Evolutionary conservation across 2,329 filamentous ascomycete genomes (phyloP), one percentile per base, ranked within the genome.

Genomic region (Zelopaecilomyces penicillatus): DNA sequence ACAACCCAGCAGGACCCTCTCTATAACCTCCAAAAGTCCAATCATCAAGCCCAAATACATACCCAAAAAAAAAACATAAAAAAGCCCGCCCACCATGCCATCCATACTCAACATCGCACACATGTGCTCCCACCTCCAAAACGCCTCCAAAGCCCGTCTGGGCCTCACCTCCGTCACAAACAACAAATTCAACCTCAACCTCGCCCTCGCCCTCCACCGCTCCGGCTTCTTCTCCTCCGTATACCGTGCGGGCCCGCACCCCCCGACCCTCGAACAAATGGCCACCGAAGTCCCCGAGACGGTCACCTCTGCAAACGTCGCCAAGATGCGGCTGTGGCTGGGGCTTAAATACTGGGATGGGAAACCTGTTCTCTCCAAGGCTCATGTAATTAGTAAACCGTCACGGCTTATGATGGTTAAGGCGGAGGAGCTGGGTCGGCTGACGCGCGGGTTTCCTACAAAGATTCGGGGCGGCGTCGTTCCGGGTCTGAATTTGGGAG

Each of bases 341-440:
- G 88, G 88, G 1, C 70, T 95, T 57, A 95, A 95, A 70, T 95
- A 95, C 75, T 87, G 79, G 78, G 81, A 89, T 54, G 85, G 85
- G 59, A 74, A 82, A 64, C 87, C 90, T 5, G 88, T 95, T 26
- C 67, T 96, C 53, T 73, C 71, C 50, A 74, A 78, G 52, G 74
- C 91, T 57, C 64, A 66, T 40, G 63, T 84, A 59, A 71, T 95
- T 48, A 84, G 78, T 58, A 91, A 83, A 65, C 85, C 88, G 7
- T 90, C 78, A 57, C 75, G 87, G 52, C 66, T 80, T 54, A 76
- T 94, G 61, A 84, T 75, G 54, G 71, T 87, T 50, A 73, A 80
- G 41, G 72, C 83, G 27, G 50, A 67, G 11, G 76, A 82, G 39
- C 65, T 96, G 49, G 73, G 75, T 37, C 67, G 70, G 46, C 70